Conservation (phyloP, 2,329 filamentous ascomycete genomes). For the Pyricularia sp. region DNA sequence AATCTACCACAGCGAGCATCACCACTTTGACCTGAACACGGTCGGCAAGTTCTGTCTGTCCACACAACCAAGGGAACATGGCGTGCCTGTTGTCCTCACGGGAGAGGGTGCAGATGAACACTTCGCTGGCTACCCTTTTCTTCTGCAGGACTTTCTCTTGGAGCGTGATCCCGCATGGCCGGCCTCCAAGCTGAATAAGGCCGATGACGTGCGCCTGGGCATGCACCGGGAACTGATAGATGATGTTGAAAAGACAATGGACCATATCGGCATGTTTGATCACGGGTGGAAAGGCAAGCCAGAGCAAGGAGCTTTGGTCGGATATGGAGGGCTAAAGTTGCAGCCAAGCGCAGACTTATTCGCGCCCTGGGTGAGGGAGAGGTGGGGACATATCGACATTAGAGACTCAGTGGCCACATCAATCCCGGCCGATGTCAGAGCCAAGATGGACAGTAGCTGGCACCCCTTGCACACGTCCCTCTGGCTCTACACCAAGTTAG, state of each 20-base stretch:
- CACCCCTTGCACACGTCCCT: slow-evolving; percentile 18
- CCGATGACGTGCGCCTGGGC: slow-evolving; percentile 4
- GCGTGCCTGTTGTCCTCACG: slow-evolving; percentile 44
- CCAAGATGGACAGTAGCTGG: slow-evolving; percentile 17
- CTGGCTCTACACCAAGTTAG: slow-evolving; percentile 17
- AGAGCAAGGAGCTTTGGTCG: background rate
- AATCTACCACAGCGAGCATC: slow-evolving; percentile 22
- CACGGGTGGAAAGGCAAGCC: background rate
- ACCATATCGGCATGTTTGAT: background rate
- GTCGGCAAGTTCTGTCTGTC: slow-evolving; percentile 43
- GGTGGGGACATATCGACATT: background rate
- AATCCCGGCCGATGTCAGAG: background rate
- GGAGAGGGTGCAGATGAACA: slow-evolving; percentile 44
- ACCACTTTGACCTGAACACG: slow-evolving; percentile 36
- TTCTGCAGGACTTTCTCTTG: slow-evolving; percentile 34
- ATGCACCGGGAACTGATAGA: background rate
- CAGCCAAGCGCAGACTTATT: slow-evolving; percentile 3
- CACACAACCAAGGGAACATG: slow-evolving; percentile 29
- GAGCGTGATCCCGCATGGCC: slow-evolving; percentile 33
- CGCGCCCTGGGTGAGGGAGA: slow-evolving; percentile 9
- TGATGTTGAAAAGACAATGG: background rate
- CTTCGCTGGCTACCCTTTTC: slow-evolving; percentile 41
- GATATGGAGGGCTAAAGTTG: background rate
- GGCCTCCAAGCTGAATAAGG: slow-evolving; percentile 16
- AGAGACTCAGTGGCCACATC: background rate